Evolutionary conservation across 2,329 filamentous ascomycete genomes (phyloP), one percentile per base, ranked within the genome.

Genomic region (Clarireedia paspali): DNA sequence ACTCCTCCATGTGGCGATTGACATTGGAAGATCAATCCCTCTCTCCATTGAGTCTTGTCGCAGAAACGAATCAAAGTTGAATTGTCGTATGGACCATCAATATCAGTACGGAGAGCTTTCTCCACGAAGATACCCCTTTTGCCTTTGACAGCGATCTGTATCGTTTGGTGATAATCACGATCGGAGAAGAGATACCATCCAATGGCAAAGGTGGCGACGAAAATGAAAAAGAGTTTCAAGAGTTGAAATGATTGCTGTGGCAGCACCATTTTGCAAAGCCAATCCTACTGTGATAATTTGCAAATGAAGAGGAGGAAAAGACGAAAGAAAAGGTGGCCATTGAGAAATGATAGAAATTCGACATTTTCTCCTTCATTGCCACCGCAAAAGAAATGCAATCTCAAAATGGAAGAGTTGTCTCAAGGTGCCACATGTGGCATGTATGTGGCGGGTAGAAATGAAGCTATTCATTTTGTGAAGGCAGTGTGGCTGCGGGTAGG

Each of bases 1-100:
- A 74, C 66, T 17, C 71, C 71, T 40, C 72, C 72, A 39, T 70
- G 68, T 56, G 71, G 70, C 10, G 67, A 68, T 50, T 73, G 69
- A 60, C 72, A 74, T 38, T 64, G 71, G 51, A 74, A 74, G 1
- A 74, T 56, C 14, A 74, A 59, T 12, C 68, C 70, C 0, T 64
- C 58, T 15, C 70, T 69, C 58, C 72, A 74, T 2, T 62, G 38
- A 7, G 58, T 63, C 9, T 65, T 63, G 1, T 64, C 60, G 50
- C 71, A 74, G 1, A 70, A 4, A 15, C 48, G 23, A 30, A 40
- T 23, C 4, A 56, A 15, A 30, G 15, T 12, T 3, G 39, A 53
- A 34, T 55, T 54, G 39, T 66, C 59, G 15, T 62, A 60, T 5
- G 60, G 53, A 4, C 61, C 63, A 55, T 64, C 63, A n/a, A 66